Conservation (phyloP, 768 basidiomycete species). For the Suillus subaureus region DNA sequence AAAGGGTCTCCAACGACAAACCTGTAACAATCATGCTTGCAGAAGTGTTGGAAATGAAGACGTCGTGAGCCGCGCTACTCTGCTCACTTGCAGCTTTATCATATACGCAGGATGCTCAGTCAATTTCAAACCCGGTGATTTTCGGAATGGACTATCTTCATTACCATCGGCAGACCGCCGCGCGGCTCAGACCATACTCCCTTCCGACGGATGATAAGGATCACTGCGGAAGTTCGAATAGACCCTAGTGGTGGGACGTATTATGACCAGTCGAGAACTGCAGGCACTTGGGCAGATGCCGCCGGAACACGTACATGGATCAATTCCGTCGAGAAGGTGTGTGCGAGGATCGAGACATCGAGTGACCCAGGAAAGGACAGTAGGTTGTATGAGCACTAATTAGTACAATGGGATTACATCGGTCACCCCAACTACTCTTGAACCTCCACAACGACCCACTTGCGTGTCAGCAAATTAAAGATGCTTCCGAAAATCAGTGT, state of each 20-base stretch:
- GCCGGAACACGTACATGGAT: not conserved
- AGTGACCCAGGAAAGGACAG: not conserved
- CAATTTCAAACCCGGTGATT: not conserved
- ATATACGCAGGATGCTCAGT: too few relatives aligned
- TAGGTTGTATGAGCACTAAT: not conserved
- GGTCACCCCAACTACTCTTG: conserved; percentile 16
- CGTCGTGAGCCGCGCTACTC: not conserved
- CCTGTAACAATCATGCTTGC: conserved; percentile 8
- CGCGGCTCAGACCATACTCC: not conserved
- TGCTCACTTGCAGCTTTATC: not conserved
- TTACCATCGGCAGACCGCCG: not conserved
- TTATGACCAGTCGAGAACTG: not conserved
- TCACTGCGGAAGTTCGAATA: not conserved
- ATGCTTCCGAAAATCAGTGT: conserved; percentile 93
- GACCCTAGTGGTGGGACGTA: not conserved
- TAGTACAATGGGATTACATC: not conserved
- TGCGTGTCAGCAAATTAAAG: conserved; percentile 84
- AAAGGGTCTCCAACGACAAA: conserved; percentile 9
- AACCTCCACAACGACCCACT: conserved; percentile 63
- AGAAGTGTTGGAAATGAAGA: not conserved
- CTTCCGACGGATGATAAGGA: not conserved
- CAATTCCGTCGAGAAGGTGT: not conserved
- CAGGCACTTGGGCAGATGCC: not conserved
- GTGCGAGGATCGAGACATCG: not conserved
- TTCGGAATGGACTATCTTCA: too few relatives aligned